These are phyloP conservation scores for Asterionellopsis glacialis DNA, from an alignment of 108 stramenopile species.

Conservation along the genomic window DNA sequence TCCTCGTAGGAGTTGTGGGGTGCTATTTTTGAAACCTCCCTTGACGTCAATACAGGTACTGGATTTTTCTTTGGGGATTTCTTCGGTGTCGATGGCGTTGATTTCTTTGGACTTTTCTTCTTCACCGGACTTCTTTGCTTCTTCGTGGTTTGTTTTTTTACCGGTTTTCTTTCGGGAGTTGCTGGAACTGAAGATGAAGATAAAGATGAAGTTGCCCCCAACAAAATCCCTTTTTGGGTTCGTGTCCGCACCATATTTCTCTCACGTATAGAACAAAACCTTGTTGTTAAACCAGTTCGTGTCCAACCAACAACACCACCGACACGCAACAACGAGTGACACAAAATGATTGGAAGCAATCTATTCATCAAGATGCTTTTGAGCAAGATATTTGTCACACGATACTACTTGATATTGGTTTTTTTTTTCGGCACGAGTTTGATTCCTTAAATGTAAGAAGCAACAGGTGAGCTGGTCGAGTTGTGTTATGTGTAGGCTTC, in stretches of 20 bases:
- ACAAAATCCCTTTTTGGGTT: neutral
- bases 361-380: neutral
- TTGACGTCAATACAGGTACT: slow-evolving; percentile 11
- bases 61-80: neutral
- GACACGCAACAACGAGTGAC: neutral
- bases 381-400: too few species aligned
- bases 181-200: neutral
- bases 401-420: too few species aligned
- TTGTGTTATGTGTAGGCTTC: too few species aligned
- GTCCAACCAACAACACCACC: neutral
- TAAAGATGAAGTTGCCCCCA: neutral
- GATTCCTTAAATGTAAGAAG: too few species aligned
- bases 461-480: too few species aligned
- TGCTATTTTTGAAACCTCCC: slow-evolving; percentile 26
- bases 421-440: too few species aligned
- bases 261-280: neutral
- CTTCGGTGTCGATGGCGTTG: neutral
- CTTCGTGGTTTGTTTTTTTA: neutral
- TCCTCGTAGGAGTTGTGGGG: slow-evolving; percentile 53
- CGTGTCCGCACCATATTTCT: neutral
- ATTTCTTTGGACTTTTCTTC: neutral
- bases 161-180: neutral
- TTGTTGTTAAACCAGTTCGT: neutral
- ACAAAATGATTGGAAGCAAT: neutral
- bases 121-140: neutral